Percentiles rank a stretch among this genome's conserved stretches.
Evolutionary conservation across 2,329 filamentous ascomycete genomes (phyloP).

Genomic region (Leptographium lundbergii): DNA sequence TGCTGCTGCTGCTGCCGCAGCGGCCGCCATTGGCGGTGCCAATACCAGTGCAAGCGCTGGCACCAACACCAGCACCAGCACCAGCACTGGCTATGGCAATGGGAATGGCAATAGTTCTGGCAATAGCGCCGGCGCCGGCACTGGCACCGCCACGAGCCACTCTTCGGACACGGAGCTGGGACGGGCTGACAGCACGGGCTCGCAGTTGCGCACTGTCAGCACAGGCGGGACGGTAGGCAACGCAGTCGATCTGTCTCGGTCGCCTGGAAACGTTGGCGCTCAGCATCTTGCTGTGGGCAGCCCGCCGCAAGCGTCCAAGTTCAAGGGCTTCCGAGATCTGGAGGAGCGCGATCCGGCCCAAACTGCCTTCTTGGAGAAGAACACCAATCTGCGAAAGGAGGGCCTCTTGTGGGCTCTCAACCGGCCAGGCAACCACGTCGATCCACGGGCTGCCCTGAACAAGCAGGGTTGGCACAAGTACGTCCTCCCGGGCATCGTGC

Average conservation of each 20-base stretch:
- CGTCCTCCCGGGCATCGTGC: constrained; percentile 22
- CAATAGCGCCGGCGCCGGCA: not conserved
- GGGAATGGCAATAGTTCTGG: not conserved
- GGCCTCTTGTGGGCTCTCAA: constrained; percentile 91
- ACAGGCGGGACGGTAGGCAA: constrained; percentile 17
- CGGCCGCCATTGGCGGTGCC: not conserved
- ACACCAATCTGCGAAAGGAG: constrained; percentile 70
- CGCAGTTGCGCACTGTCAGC: constrained; percentile 37
- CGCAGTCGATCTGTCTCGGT: constrained; percentile 37
- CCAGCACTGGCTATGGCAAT: not conserved
- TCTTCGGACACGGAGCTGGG: constrained; percentile 55
- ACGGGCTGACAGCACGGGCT: constrained; percentile 61
- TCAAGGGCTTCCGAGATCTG: constrained; percentile 85
- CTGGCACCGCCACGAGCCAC: not conserved
- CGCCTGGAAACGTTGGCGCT: constrained; percentile 41
- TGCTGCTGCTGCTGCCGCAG: not conserved
- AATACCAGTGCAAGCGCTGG: not conserved
- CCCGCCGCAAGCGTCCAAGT: constrained; percentile 45
- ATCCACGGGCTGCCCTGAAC: constrained; percentile 76
- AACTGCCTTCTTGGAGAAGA: constrained; percentile 38
- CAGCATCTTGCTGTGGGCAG: constrained; percentile 31
- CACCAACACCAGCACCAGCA: not conserved
- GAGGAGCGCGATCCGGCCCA: constrained; percentile 65
- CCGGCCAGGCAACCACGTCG: constrained; percentile 83
- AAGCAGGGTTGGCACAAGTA: constrained; percentile 99